Evolutionary conservation across 495 filamentous ascomycete species (phyloP), one percentile per base, ranked within the genome.

Genomic region (Paragyromitra xinjiangensis): DNA sequence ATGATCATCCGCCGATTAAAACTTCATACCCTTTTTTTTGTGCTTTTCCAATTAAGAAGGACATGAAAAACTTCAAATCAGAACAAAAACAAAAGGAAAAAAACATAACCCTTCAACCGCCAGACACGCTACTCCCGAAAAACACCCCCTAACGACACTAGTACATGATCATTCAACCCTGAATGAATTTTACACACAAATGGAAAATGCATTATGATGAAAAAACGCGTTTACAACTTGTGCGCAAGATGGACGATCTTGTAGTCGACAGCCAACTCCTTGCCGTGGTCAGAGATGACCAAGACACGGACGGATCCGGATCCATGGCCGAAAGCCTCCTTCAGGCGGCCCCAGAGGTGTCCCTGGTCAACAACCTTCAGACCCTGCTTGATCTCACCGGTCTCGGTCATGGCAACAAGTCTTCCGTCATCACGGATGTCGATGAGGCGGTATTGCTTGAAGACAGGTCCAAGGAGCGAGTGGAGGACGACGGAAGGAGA

Each of bases 381-480:
- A 80, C 90, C 91, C 87, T 97, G 95, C 92, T 98, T 98, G 89
- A 99, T 94, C 85, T 98, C 95, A 81, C 95, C 95, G 73, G 87
- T 89, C 87, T 93, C 92, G 80, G 91, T 93, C 91, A 94, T 93
- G 83, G 91, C 91, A 70, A 92, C 91, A 63, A 93, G 88, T 84
- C 86, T 86, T 82, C 92, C 92, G 80, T 93, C 91, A 74, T 97
- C 93, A 85, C 93, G 93, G 86, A 99, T 91, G 87, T 99, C 95
- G 50, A 99, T 92, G 83, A 99, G 94, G 84, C 95, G 94, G 91
- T 99, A 99, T 88, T 97, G 97, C 92, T 98, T 98, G 94, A 97
- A 98, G 88, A 99, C 92, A 55, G 95, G 95, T 82, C 95, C 95
- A 71, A 97, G 93, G 93, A 99, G 98, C 87, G 95, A 98, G 91